These are phyloP conservation scores for Aplosporella prunicola DNA, from an alignment of 2,329 filamentous ascomycete species.

Conservation along the genomic window DNA sequence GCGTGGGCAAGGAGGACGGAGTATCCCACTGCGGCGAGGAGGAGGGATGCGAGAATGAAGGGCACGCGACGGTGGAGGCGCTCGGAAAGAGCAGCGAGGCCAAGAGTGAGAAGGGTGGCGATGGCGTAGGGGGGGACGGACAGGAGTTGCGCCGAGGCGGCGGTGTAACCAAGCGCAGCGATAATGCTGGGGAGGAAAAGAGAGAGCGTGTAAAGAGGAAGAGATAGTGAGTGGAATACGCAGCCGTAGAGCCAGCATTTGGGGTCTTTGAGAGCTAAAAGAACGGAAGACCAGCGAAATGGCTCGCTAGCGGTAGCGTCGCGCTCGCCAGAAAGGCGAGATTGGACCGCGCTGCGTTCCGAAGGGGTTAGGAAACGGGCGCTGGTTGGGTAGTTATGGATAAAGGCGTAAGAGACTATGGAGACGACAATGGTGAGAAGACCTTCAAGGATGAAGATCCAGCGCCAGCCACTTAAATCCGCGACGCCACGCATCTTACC, in stretches of 20 bases:
- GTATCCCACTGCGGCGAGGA: constrained; percentile 28
- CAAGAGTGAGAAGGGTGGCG: constrained; percentile 28
- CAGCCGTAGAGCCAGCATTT: constrained; percentile 66
- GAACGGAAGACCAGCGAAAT: constrained; percentile 60
- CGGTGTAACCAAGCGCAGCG: constrained; percentile 34
- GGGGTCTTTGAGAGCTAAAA: constrained; percentile 53
- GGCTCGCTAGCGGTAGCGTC: constrained; percentile 59
- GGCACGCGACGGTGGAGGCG: constrained; percentile 22
- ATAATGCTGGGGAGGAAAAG: constrained; percentile 42
- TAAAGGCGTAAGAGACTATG: constrained; percentile 42
- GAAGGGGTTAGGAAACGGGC: constrained; percentile 47
- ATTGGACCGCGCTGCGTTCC: constrained; percentile 48
- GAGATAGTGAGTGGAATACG: constrained; percentile 61
- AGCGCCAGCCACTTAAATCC: constrained; percentile 32
- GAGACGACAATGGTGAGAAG: constrained; percentile 28
- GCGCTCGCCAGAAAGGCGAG: constrained; percentile 56
- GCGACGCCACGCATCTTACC: constrained; percentile 50
- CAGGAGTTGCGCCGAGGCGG: constrained; percentile 34
- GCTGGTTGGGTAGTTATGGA: constrained; percentile 56
- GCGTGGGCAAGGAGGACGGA: constrained; percentile 26
- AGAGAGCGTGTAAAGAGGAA: constrained; percentile 36
- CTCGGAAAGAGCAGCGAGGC: constrained; percentile 26
- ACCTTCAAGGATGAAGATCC: constrained; percentile 32
- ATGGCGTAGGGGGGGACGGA: constrained; percentile 37
- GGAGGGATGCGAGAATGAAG: constrained; percentile 26